Conservation (phyloP, 2,329 filamentous ascomycete genomes). For the Botryotinia calthae region DNA sequence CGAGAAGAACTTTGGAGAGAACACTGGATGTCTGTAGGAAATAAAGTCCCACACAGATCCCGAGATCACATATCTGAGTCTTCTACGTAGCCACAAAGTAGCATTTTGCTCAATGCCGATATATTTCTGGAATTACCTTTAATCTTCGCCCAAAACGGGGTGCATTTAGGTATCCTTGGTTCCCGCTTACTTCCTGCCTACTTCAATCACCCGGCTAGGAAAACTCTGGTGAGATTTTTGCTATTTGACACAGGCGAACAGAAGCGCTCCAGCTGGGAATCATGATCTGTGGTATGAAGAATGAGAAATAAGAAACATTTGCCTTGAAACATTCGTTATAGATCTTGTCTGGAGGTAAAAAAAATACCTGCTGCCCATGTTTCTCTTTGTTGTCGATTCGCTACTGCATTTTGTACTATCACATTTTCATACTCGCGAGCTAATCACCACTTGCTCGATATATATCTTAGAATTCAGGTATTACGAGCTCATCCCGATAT, state of each 20-base stretch:
- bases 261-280: accelerated
- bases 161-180: neutral
- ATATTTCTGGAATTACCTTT: too few relatives aligned
- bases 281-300: neutral
- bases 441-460: neutral
- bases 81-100: too few relatives aligned
- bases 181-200: neutral
- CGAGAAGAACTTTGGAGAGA: neutral
- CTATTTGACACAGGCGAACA: accelerated
- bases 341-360: neutral
- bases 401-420: neutral
- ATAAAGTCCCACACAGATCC: neutral
- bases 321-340: neutral
- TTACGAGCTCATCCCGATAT: neutral
- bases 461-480: neutral
- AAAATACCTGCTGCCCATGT: neutral
- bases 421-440: neutral
- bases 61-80: neutral
- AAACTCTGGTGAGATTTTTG: neutral
- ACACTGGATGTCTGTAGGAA: neutral
- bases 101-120: too few relatives aligned
- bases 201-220: neutral
- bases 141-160: too few relatives aligned
- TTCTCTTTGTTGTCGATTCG: neutral
- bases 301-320: neutral